These are phyloP conservation scores for Astrocystis sublimbata DNA, from an alignment of 495 filamentous ascomycete species.

Conservation along the genomic window DNA sequence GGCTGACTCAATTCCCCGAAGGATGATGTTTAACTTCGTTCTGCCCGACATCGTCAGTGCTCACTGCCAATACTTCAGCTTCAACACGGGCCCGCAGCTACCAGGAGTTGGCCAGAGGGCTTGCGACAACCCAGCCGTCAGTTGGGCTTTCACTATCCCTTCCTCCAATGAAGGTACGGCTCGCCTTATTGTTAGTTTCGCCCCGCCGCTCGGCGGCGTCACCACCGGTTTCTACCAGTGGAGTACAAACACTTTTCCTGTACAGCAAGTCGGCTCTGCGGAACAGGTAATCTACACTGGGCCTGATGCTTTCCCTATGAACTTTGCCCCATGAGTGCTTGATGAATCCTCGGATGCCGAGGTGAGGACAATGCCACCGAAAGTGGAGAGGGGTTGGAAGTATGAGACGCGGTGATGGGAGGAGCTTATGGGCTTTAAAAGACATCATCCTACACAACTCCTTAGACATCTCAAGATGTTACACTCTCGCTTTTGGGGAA, in stretches of 20 bases:
- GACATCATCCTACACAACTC: neutral
- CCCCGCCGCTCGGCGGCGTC: slow-evolving; percentile 4
- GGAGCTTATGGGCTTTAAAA: neutral
- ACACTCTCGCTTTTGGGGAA: neutral
- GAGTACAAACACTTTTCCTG: slow-evolving; percentile 24
- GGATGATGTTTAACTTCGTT: slow-evolving; percentile 28
- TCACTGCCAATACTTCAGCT: slow-evolving; percentile 26
- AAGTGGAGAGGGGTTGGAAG: neutral
- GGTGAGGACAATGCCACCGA: neutral
- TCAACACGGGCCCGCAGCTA: slow-evolving; percentile 17
- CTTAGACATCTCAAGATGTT: neutral
- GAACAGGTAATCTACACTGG: slow-evolving; percentile 23
- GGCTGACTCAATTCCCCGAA: slow-evolving; percentile 11
- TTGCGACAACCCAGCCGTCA: slow-evolving; percentile 25
- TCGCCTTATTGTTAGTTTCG: slow-evolving; percentile 28
- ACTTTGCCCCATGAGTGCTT: neutral
- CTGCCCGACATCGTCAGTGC: slow-evolving; percentile 16
- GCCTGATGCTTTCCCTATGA: neutral
- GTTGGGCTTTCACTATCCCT: slow-evolving; percentile 30
- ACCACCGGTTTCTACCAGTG: slow-evolving; percentile 30
- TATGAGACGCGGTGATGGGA: neutral
- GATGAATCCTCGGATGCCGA: neutral
- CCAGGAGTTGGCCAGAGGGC: slow-evolving; percentile 17
- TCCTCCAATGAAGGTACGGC: slow-evolving; percentile 24
- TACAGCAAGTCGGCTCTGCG: slow-evolving; percentile 17